Conservation (phyloP, 805 yeast species). For the Sugiyamaella marilandica region DNA sequence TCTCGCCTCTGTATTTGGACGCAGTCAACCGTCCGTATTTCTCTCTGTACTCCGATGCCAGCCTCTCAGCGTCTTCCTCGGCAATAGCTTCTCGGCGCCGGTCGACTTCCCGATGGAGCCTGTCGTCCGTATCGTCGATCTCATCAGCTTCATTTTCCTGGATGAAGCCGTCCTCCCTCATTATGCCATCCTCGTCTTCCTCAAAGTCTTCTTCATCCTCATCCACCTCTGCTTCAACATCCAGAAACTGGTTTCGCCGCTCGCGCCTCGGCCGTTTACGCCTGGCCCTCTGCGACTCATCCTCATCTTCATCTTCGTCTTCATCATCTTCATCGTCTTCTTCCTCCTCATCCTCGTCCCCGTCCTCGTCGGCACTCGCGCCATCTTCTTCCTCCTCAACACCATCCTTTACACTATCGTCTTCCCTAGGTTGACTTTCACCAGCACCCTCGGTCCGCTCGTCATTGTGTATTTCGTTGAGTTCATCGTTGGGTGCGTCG, state of each 20-base stretch:
- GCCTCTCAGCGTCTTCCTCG: conserved; percentile 90
- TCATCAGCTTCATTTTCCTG: conserved; percentile 53
- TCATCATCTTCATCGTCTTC: conserved; percentile 34
- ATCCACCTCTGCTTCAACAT: conserved; percentile 98
- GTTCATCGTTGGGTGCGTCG: neutral
- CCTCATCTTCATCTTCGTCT: conserved; percentile 47
- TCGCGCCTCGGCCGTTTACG: conserved; percentile 39
- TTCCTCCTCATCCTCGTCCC: conserved; percentile 59
- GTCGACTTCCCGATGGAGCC: conserved; percentile 88
- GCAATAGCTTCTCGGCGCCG: conserved; percentile 65
- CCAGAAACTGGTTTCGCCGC: conserved; percentile 78
- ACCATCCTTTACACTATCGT: conserved; percentile 7
- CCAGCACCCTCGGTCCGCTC: conserved; percentile 10
- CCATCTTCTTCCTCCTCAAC: conserved; percentile 11
- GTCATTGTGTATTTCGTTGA: conserved; percentile 16
- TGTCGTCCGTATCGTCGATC: conserved; percentile 57
- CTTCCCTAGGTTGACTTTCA: conserved; percentile 5
- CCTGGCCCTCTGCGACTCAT: conserved; percentile 53
- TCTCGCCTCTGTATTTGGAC: conserved; percentile 76
- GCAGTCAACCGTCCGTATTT: conserved; percentile 84
- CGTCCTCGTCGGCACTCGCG: conserved; percentile 28
- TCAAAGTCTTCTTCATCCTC: conserved; percentile 93
- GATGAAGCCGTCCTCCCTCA: conserved; percentile 59
- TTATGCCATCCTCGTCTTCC: conserved; percentile 91
- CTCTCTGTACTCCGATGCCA: conserved; percentile 88